These are phyloP conservation scores for Maudiozyma pseudohumilis DNA, from an alignment of 805 yeast genomes.

Conservation along the genomic window DNA sequence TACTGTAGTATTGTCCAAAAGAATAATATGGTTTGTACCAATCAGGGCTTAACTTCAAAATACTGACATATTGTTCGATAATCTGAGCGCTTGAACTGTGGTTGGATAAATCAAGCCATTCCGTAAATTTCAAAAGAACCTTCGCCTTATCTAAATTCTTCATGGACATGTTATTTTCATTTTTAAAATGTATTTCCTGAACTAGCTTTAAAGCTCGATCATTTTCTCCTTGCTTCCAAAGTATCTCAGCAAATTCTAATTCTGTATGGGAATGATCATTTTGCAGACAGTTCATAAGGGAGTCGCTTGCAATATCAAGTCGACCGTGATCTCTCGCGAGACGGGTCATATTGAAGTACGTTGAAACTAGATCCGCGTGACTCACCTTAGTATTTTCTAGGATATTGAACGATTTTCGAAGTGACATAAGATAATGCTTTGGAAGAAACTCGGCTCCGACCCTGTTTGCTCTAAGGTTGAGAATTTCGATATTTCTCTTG, in stretches of 20 bases:
- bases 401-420: constrained; percentile 43
- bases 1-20: constrained; percentile 70
- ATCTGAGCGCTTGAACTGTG: constrained; percentile 71
- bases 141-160: constrained; percentile 25
- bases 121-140: constrained; percentile 68
- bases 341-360: constrained; percentile 50
- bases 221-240: constrained; percentile 86
- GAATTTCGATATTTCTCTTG: constrained; percentile 8
- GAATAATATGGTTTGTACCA: constrained; percentile 79
- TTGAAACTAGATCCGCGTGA: constrained; percentile 34
- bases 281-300: constrained; percentile 42
- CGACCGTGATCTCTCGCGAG: constrained; percentile 60
- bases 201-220: constrained; percentile 70
- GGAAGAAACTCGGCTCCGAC: constrained; percentile 48
- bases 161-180: constrained; percentile 9
- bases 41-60: constrained; percentile 41
- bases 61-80: constrained; percentile 53
- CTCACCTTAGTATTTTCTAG: constrained; percentile 16
- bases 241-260: constrained; percentile 66
- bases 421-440: constrained; percentile 47
- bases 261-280: constrained; percentile 38
- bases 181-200: constrained; percentile 25
- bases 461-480: constrained; percentile 23
- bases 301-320: constrained; percentile 60
- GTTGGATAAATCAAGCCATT: constrained; percentile 82